Conservation (phyloP, 2,329 filamentous ascomycete genomes). For the Botrytis fragariae region DNA sequence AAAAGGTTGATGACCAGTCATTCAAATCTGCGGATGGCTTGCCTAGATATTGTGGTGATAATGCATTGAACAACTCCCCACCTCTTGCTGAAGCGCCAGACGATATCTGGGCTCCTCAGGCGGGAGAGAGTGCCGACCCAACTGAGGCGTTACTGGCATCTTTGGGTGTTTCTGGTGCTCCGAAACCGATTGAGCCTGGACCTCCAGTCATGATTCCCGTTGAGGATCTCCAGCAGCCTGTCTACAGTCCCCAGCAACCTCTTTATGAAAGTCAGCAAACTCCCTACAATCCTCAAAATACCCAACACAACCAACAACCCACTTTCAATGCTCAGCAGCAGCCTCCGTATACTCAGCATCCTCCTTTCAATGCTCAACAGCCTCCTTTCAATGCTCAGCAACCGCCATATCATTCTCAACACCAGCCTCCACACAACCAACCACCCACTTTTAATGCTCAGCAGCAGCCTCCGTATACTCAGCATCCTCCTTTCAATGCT, state of each 20-base stretch:
- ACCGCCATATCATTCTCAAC: neutral
- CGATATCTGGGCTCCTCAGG: constrained; percentile 38
- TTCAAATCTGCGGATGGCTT: neutral
- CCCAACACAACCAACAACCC: constrained; percentile 13
- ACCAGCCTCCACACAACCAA: constrained; percentile 1
- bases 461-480: constrained; percentile 1
- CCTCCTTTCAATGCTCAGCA: constrained; percentile 27
- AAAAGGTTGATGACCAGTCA: constrained; percentile 27
- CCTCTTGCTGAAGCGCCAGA: constrained; percentile 29
- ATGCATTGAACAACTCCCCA: constrained; percentile 26
- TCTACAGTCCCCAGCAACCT: constrained; percentile 9
- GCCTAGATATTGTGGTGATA: constrained; percentile 15
- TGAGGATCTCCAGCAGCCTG: constrained; percentile 9
- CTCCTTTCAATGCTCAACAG: constrained; percentile 33
- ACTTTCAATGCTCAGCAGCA: constrained; percentile 31
- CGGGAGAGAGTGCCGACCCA: constrained; percentile 36
- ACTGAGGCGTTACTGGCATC: constrained; percentile 39
- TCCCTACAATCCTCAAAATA: constrained; percentile 12
- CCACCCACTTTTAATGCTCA: neutral
- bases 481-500: constrained; percentile 22
- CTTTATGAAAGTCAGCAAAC: constrained; percentile 6
- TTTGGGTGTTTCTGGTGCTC: constrained; percentile 39
- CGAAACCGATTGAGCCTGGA: constrained; percentile 36
- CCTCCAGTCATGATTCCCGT: constrained; percentile 21
- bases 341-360: constrained; percentile 30